Evolutionary conservation across 345 rosid species (phyloP).

Genomic region (Lenwebbia sp.): DNA sequence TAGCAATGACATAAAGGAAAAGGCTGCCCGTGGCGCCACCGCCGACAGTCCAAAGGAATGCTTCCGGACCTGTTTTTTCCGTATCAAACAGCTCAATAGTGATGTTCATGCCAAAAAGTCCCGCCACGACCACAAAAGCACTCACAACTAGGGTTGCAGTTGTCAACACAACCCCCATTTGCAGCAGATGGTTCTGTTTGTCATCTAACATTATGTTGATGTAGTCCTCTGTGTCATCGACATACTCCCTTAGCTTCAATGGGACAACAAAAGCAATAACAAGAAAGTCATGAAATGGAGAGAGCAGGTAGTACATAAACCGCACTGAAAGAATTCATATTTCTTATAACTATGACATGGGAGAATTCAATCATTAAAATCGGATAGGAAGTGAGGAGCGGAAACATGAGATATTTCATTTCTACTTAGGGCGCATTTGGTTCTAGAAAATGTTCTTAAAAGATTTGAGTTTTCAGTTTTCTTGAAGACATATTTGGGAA

Average conservation of each 20-base stretch:
- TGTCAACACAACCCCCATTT: constrained; percentile 91
- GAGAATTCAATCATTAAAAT: background rate
- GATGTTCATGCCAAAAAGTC: constrained; percentile 77
- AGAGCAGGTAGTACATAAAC: background rate
- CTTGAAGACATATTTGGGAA: background rate
- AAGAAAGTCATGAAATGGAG: constrained; percentile 1
- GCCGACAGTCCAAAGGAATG: constrained; percentile 63
- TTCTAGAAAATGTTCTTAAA: background rate
- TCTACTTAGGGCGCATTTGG: background rate
- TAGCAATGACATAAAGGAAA: constrained; percentile 58
- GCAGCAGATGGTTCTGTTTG: constrained; percentile 92
- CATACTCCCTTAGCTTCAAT: constrained; percentile 78
- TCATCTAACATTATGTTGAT: constrained; percentile 94
- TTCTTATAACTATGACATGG: background rate
- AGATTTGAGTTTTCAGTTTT: background rate
- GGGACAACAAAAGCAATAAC: background rate
- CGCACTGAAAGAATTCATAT: background rate
- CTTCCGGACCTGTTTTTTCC: constrained; percentile 8
- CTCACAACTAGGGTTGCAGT: constrained; percentile 78
- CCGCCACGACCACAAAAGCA: constrained; percentile 57
- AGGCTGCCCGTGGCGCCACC: constrained; percentile 53
- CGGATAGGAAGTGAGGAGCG: background rate
- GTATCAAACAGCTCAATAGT: constrained; percentile 36
- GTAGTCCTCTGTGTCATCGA: constrained; percentile 93
- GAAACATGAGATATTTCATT: background rate